Percentiles rank a stretch among this genome's conserved stretches.
Conservation (phyloP, 495 filamentous ascomycete species). For the Trichocladium antarcticum region DNA sequence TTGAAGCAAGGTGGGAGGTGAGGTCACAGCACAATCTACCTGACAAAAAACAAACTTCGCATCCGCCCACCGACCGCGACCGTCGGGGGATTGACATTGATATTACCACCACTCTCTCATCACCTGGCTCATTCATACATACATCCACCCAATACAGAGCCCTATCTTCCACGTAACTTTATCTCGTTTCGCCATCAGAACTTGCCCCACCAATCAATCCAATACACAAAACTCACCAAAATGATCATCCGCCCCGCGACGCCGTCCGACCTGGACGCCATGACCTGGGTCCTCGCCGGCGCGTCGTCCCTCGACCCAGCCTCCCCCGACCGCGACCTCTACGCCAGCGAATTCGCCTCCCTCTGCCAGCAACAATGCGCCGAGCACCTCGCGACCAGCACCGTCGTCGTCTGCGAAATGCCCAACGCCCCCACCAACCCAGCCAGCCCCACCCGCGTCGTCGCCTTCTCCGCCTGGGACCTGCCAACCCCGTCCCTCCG, state of each 20-base stretch:
- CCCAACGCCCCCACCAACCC: background rate
- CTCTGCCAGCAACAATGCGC: slow-evolving; percentile 18
- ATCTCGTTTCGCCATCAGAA: background rate
- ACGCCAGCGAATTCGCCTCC: slow-evolving; percentile 18
- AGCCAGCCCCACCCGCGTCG: slow-evolving; percentile 4
- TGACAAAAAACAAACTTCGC: no score
- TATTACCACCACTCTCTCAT: no score
- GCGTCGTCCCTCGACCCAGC: slow-evolving; percentile 25
- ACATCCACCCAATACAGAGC: no score
- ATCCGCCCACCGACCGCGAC: no score
- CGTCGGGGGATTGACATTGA: no score
- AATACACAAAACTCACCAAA: no score
- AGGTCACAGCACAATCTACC: no score
- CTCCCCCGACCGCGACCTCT: slow-evolving; percentile 25
- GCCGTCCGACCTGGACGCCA: slow-evolving; percentile 19
- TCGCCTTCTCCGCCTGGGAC: slow-evolving; percentile 25
- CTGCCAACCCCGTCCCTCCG: background rate
- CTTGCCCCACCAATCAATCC: background rate
- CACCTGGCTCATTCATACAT: no score
- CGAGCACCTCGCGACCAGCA: slow-evolving; percentile 20
- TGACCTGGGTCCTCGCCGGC: slow-evolving; percentile 19
- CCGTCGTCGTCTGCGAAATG: slow-evolving; percentile 26
- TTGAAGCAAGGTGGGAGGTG: no score
- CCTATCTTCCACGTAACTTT: no score
- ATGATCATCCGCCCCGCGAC: slow-evolving; percentile 19